Evolutionary conservation across 139 green algal genomes (phyloP), one percentile per base, ranked within the genome.

Genomic region (Pedinophyceae sp.): DNA sequence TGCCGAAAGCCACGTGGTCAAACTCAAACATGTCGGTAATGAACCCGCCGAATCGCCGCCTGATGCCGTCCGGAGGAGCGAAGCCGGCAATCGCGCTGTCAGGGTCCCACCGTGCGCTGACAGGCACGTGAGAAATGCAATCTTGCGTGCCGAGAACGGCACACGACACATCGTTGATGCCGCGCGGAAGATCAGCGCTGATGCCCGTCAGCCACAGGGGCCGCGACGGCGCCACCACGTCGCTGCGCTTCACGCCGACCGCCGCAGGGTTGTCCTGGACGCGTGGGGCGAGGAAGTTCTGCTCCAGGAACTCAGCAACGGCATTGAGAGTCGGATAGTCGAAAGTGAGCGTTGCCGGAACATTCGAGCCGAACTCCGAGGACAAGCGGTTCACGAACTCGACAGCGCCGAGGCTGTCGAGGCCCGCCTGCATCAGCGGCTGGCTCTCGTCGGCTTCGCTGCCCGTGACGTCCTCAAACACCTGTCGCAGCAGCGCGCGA

Each of bases 261-360:
- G n/a, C n/a, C n/a, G n/a, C n/a, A n/a, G n/a, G n/a, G n/a, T n/a
- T n/a, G n/a, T n/a, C n/a, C n/a, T n/a, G n/a, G n/a, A n/a, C n/a
- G n/a, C n/a, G n/a, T n/a, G n/a, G n/a, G n/a, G n/a, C n/a, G n/a
- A n/a, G n/a, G n/a, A n/a, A n/a, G n/a, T n/a, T n/a, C n/a, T n/a
- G n/a, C n/a, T n/a, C n/a, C n/a, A n/a, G n/a, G 46, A 55, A 66
- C 1, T 38, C 20, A 4, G 63, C 52, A 4, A 86, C 52, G 22
- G 75, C 69, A 6, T 22, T 15, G 0, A 81, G 54, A 4, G 83
- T 85, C 6, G 84, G 84, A 58, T 87, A 80, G 72, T 94, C 83
- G 55, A 89, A 94, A 17, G 86, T 59, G 2, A 86, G 52, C 2
- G 80, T 87, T 25, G 59, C 60, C 0, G 78, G 73, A 41, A 87